These are phyloP conservation scores for Aspergillus incahuasiensis DNA, from an alignment of 495 filamentous ascomycete species.

Conservation along the genomic window DNA sequence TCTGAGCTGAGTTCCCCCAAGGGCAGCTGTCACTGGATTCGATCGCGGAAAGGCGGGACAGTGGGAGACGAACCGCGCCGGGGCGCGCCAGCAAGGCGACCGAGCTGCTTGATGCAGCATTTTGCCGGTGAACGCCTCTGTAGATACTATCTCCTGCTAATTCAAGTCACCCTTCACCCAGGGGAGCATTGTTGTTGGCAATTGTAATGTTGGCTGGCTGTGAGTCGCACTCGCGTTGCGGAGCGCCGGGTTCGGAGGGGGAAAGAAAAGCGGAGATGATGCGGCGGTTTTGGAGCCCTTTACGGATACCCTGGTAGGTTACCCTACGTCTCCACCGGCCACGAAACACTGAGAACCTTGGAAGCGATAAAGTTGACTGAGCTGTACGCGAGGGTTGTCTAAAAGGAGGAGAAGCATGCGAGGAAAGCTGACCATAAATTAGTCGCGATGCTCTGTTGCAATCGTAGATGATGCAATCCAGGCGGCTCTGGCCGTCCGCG, in stretches of 20 bases:
- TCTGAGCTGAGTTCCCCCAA: conserved; percentile 26
- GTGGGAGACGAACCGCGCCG: conserved; percentile 29
- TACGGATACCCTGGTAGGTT: too few relatives aligned
- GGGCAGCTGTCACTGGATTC: conserved; percentile 21
- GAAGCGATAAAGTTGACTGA: not conserved
- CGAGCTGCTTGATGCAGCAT: conserved; percentile 46
- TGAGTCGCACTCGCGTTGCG: conserved; percentile 16
- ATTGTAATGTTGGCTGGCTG: not conserved
- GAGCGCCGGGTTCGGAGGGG: conserved; percentile 39
- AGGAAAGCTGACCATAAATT: not conserved
- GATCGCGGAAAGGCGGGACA: conserved; percentile 27
- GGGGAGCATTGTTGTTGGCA: conserved; percentile 26
- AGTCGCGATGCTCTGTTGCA: conserved; percentile 3
- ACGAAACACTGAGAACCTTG: conserved; percentile 6
- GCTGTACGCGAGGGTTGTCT: not conserved
- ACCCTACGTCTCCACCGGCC: conserved; percentile 6
- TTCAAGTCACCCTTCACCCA: conserved; percentile 12
- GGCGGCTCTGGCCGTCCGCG: not conserved
- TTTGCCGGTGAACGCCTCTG: conserved; percentile 14
- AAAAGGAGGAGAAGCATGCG: not conserved
- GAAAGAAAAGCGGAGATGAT: conserved; percentile 17
- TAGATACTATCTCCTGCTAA: not conserved
- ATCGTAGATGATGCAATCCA: conserved; percentile 8
- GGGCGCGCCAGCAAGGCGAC: conserved; percentile 35
- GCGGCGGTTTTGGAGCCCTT: conserved; percentile 1